A percentile compares a stretch with the other conserved stretches of the same genome.
Evolutionary conservation across 2,329 filamentous ascomycete species (phyloP).

Genomic region (Epichloe typhina): DNA sequence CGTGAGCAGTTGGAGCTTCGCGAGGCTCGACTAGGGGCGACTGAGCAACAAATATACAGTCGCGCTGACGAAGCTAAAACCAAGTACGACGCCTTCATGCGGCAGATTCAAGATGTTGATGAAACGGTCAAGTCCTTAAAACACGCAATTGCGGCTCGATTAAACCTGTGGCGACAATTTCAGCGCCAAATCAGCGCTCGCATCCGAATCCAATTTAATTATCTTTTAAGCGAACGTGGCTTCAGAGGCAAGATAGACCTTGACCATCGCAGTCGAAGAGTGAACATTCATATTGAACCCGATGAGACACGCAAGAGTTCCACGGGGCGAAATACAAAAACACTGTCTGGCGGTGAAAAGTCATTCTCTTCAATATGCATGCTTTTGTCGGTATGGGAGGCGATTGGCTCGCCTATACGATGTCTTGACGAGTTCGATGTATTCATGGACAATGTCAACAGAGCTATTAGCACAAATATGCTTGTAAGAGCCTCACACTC

Average conservation of each 20-base stretch:
- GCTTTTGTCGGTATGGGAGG: conserved; percentile 87
- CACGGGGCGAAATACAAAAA: conserved; percentile 73
- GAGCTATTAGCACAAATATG: conserved; percentile 85
- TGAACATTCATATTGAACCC: conserved; percentile 66
- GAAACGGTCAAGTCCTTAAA: conserved; percentile 34
- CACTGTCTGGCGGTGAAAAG: conserved; percentile 90
- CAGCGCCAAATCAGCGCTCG: conserved; percentile 74
- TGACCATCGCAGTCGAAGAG: conserved; percentile 58
- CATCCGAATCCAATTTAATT: conserved; percentile 74
- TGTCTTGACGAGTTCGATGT: conserved; percentile 98
- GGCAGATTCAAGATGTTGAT: conserved; percentile 26
- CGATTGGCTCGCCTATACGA: conserved; percentile 88
- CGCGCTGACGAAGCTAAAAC: conserved; percentile 27
- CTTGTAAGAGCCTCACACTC: conserved; percentile 46
- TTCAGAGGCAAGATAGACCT: conserved; percentile 74
- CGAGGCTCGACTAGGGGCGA: conserved; percentile 45
- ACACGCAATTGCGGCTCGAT: conserved; percentile 52
- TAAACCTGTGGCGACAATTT: conserved; percentile 68
- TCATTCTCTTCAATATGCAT: conserved; percentile 96
- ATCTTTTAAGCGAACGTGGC: conserved; percentile 75
- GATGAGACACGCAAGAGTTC: conserved; percentile 56
- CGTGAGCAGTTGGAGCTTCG: conserved; percentile 44
- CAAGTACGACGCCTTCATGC: conserved; percentile 29
- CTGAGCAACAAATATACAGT: conserved; percentile 50
- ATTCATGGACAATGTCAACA: conserved; percentile 97